A percentile compares a stretch with the other conserved stretches of the same genome.
Conservation (phyloP, 305 asterid species). For the Withania somnifera region DNA sequence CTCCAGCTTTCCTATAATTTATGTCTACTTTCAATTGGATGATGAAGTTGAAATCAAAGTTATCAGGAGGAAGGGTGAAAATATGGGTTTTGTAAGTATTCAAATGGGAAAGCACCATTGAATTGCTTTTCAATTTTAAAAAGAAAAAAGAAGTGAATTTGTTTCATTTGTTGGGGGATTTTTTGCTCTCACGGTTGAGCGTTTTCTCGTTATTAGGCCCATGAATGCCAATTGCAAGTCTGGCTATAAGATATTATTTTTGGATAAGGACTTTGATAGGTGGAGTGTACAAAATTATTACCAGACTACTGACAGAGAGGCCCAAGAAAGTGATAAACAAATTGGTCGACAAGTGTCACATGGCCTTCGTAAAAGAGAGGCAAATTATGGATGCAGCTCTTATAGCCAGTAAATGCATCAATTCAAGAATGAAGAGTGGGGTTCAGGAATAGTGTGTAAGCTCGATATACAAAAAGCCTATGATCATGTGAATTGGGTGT, state of each 20-base stretch:
- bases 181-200: constrained; percentile 2
- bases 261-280: background rate
- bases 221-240: background rate
- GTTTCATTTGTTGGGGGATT: background rate
- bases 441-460: too few relatives aligned
- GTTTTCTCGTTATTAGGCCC: background rate
- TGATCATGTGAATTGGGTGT: too few relatives aligned
- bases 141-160: background rate
- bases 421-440: too few relatives aligned
- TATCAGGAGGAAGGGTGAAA: background rate
- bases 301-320: too few relatives aligned
- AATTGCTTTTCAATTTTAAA: background rate
- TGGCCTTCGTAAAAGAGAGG: too few relatives aligned
- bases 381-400: too few relatives aligned
- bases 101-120: background rate
- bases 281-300: too few relatives aligned
- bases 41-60: background rate
- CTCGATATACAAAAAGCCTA: too few relatives aligned
- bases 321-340: too few relatives aligned
- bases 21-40: background rate
- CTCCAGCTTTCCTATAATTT: background rate
- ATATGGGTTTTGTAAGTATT: background rate
- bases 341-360: too few relatives aligned
- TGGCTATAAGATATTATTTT: background rate
- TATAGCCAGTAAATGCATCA: too few relatives aligned